Percentiles rank a stretch among this genome's conserved stretches.
These are phyloP conservation scores for Beauveria bassiana DNA, from an alignment of 2,329 filamentous ascomycete species.

Conservation along the genomic window DNA sequence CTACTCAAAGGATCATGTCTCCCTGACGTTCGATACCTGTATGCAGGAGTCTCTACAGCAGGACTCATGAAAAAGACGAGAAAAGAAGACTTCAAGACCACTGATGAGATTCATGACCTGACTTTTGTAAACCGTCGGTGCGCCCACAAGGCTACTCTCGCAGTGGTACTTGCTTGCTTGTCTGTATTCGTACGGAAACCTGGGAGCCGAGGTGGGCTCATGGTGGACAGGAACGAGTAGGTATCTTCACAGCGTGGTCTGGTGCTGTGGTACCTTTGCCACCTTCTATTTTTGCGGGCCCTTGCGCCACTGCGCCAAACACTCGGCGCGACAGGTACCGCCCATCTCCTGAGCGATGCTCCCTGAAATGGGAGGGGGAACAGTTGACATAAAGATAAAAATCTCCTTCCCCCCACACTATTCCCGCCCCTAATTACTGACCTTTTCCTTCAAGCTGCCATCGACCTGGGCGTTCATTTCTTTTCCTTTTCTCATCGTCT, in stretches of 20 bases:
- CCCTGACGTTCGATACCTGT: too few species aligned
- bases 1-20: too few species aligned
- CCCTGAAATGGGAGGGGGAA: not conserved
- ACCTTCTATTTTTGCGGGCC: not conserved
- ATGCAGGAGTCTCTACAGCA: too few species aligned
- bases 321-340: not conserved
- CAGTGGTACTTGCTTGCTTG: too few species aligned
- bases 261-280: not conserved
- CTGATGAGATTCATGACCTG: too few species aligned
- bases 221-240: too few species aligned
- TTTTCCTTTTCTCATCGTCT: conserved; percentile 3
- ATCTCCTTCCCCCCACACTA: conserved; percentile 11
- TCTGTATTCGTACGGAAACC: too few species aligned
- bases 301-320: conserved; percentile 1
- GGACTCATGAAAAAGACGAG: too few species aligned
- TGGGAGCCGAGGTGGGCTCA: too few species aligned
- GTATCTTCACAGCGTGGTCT: not conserved
- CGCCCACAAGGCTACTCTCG: too few species aligned
- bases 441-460: not conserved
- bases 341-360: conserved; percentile 2
- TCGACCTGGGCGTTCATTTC: not conserved
- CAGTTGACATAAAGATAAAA: conserved; percentile 9
- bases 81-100: too few species aligned
- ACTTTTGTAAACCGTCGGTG: too few species aligned
- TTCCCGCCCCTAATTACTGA: conserved; percentile 7